phyloP scores from a whole-genome alignment of 176 grass and related monocot genomes.

The Carex parvula region DNA sequence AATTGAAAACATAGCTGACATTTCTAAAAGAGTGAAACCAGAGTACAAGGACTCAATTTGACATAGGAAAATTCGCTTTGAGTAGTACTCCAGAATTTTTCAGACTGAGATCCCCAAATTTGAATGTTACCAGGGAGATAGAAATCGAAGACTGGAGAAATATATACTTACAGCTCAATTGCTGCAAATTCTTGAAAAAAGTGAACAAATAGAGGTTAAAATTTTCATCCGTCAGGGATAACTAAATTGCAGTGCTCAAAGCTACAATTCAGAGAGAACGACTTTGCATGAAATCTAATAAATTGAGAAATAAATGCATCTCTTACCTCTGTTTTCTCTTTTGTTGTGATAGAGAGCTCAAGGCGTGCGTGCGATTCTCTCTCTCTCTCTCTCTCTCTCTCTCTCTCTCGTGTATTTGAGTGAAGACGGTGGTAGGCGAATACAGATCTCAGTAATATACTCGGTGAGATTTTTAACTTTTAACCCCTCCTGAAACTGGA shows the following conservation, averaged over 20 bases:
- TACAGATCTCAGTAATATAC: conserved; percentile 8
- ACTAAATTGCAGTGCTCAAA: not conserved
- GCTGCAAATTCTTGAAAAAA: not conserved
- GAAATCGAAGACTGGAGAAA: not conserved
- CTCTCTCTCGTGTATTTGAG: not conserved
- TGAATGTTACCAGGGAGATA: not conserved
- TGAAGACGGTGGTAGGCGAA: not conserved
- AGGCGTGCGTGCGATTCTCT: not conserved
- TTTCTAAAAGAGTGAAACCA: not conserved
- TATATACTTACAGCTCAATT: not conserved
- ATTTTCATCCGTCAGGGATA: not conserved
- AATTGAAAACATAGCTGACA: not conserved
- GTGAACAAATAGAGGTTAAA: not conserved
- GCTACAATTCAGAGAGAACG: not conserved
- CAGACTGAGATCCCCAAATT: conserved; percentile 16
- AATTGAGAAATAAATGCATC: not conserved
- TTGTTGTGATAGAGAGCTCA: not conserved
- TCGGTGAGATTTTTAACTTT: not conserved
- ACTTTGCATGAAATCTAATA: not conserved
- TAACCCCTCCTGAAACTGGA: not conserved
- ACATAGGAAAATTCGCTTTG: not conserved
- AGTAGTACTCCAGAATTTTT: not conserved
- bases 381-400: not conserved
- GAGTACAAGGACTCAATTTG: not conserved
- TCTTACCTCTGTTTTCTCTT: conserved; percentile 14